Evolutionary conservation across 2,329 filamentous ascomycete genomes (phyloP), one percentile per base, ranked within the genome.

Genomic region (Penicillium sp.): DNA sequence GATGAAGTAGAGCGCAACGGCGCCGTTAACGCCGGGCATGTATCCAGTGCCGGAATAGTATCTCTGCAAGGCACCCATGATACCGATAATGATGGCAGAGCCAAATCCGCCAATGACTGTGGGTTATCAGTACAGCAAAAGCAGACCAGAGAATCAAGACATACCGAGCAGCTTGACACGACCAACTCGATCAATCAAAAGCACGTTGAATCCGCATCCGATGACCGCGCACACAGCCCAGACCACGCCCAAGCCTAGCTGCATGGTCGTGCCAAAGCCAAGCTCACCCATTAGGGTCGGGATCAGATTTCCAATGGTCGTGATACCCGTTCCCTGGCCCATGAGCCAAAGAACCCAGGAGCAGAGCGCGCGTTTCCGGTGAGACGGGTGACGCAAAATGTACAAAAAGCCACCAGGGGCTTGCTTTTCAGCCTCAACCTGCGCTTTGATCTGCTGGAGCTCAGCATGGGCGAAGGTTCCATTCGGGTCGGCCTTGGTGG

Each of bases 91-190:
- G 22, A 23, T 6, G 6, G 22, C 22, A 23, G 6, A 23, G 6
- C 22, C 22, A 23, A 23, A 6, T 11, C n/a, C n/a, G n/a, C n/a
- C n/a, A n/a, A n/a, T 23, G 22, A 6, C 22, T 6, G 6, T 6
- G 22, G 6, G 22, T 23, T 23, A 23, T 23, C 11, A 6, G 11
- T 23, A 11, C 6, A 23, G 11, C 22, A 11, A 11, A 23, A 6
- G 6, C 22, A 23, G 22, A 23, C 22, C 6, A 6, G 22, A 11
- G 22, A 11, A 35, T 14, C 7, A 41, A 41, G 23, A 41, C 35
- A 30, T 15, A 25, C 31, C 20, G 5, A 14, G 17, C 12, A 33
- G 22, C 6, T 4, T 14, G 8, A 33, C n/a, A 9, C 31, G 4
- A 7, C 31, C 31, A 23, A 25, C 17, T 10, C 30, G 11, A 22